Evolutionary conservation across 192 early-diverging fungal genomes (phyloP).

Genomic region (Backusella morwellensis): DNA sequence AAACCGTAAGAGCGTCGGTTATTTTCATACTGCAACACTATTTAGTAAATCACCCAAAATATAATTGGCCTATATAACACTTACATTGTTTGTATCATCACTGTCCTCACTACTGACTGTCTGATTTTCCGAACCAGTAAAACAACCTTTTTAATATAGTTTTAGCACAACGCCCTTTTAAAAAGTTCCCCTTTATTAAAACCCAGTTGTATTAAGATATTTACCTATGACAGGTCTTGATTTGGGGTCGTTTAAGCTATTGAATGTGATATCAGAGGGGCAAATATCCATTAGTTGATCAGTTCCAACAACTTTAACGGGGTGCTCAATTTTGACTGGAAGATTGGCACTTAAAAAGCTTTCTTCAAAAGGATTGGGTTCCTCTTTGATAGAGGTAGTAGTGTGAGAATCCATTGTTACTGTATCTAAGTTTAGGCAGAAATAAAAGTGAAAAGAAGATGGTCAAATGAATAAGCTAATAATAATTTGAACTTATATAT

Average conservation of each 20-base stretch:
- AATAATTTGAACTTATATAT: not conserved
- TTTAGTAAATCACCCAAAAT: not conserved
- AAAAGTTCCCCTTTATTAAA: not conserved
- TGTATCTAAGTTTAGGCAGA: not conserved
- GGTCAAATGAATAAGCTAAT: not conserved
- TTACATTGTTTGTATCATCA: constrained; percentile 2
- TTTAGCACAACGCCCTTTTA: not conserved
- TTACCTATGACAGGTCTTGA: constrained; percentile 3
- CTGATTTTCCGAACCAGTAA: not conserved
- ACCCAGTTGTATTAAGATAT: not conserved
- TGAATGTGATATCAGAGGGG: not conserved
- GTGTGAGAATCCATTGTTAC: not conserved
- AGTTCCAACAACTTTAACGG: not conserved
- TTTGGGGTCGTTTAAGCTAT: not conserved
- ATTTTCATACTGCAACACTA: not conserved
- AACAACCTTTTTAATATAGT: not conserved
- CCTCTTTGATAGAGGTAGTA: not conserved
- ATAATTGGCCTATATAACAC: not conserved
- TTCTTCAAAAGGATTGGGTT: constrained; percentile 10
- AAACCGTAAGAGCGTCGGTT: not conserved
- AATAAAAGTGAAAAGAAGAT: not conserved
- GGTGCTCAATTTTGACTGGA: not conserved
- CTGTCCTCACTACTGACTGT: constrained; percentile 1
- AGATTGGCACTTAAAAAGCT: not conserved
- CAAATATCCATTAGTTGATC: not conserved